Percentiles rank a stretch among this genome's conserved stretches.
phyloP scores from a whole-genome alignment of 371 early-diverging fungal genomes.

The Choanephora cucurbitarum region DNA sequence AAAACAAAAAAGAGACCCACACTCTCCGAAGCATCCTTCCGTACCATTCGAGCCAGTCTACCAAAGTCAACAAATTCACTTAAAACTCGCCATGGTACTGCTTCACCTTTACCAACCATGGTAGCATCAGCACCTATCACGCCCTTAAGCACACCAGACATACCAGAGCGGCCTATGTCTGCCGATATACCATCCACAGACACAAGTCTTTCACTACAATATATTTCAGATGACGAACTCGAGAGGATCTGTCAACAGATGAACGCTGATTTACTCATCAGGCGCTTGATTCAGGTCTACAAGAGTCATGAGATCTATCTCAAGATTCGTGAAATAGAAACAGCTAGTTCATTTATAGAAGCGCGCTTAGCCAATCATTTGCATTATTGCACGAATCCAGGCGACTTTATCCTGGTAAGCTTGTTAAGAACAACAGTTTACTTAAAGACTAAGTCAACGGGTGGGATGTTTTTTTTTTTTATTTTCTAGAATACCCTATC shows the following conservation, averaged over 20 bases:
- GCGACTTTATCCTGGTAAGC: conserved; percentile 37
- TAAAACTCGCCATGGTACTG: no score
- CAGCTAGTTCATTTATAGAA: conserved; percentile 22
- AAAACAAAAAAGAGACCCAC: background rate
- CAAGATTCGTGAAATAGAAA: conserved; percentile 41
- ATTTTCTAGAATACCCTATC: conserved; percentile 12
- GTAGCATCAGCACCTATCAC: background rate
- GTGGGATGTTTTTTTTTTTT: background rate
- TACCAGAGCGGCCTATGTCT: background rate
- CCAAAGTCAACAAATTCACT: background rate
- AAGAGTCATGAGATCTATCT: conserved; percentile 35
- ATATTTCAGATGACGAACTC: conserved; percentile 28
- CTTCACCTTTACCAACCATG: background rate
- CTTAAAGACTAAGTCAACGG: no score
- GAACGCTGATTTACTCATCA: conserved; percentile 23
- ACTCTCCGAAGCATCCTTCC: background rate
- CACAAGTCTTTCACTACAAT: conserved; percentile 10
- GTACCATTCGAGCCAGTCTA: background rate
- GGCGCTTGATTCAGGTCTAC: conserved; percentile 30
- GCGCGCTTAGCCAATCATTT: conserved; percentile 29
- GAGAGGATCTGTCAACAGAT: conserved; percentile 22
- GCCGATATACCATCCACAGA: background rate
- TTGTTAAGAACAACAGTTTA: no score
- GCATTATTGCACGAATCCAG: conserved; percentile 29
- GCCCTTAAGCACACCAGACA: background rate